These are phyloP conservation scores for Noccaea caerulescens DNA, from an alignment of 345 rosid genomes.

Conservation along the genomic window DNA sequence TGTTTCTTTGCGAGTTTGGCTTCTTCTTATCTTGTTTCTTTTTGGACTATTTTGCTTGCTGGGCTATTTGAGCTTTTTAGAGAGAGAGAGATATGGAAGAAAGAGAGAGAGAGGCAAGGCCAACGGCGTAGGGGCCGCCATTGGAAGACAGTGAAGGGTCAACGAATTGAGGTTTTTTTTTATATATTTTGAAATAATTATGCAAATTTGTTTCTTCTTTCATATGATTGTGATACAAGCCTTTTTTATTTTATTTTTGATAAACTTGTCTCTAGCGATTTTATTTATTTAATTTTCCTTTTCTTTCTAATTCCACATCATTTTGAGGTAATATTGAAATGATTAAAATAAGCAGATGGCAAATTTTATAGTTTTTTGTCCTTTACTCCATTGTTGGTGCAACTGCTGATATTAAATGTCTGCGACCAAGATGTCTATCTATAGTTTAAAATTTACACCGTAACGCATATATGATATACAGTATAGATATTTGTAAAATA, in stretches of 20 bases:
- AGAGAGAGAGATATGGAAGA: constrained; percentile 18
- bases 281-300: constrained; percentile 1
- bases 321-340: constrained; percentile 39
- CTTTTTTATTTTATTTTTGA: neutral
- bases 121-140: constrained; percentile 99
- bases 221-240: constrained; percentile 47
- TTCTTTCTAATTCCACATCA: constrained; percentile 35
- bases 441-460: constrained; percentile 1
- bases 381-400: constrained; percentile 43
- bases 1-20: constrained; percentile 42
- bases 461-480: constrained; percentile 14
- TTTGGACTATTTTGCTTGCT: constrained; percentile 50
- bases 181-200: constrained; percentile 19
- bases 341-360: constrained; percentile 1
- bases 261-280: constrained; percentile 39
- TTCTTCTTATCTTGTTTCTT: constrained; percentile 48
- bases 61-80: constrained; percentile 51
- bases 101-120: constrained; percentile 52
- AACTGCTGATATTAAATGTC: constrained; percentile 45
- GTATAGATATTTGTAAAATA: constrained; percentile 17
- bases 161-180: constrained; percentile 53
- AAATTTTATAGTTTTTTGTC: constrained; percentile 42
- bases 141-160: constrained; percentile 82
- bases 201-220: constrained; percentile 25
- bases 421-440: constrained; percentile 29